These are phyloP conservation scores for Phalaenopsis equestris DNA, from an alignment of 106 monocot genomes.

Conservation along the genomic window DNA sequence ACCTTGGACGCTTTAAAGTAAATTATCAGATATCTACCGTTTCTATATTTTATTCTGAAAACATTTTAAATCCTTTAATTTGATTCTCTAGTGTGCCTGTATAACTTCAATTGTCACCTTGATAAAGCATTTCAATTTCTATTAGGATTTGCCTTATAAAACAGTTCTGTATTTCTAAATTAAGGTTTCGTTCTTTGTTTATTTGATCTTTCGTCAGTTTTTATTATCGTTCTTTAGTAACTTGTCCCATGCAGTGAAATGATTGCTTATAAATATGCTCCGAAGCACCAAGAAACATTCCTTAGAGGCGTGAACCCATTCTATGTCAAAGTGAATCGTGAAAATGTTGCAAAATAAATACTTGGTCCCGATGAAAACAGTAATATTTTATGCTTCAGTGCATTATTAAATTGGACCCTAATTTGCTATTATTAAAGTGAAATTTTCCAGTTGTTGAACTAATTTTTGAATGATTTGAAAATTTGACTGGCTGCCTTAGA, in stretches of 20 bases:
- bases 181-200: background rate
- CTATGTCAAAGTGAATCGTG: background rate
- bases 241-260: background rate
- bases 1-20: constrained; percentile 84
- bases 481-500: too few species aligned
- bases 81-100: constrained; percentile 2
- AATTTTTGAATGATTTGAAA: too few species aligned
- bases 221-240: background rate
- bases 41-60: background rate
- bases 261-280: background rate
- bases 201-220: background rate
- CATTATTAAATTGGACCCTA: too few species aligned
- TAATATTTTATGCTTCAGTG: too few species aligned
- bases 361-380: background rate
- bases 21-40: constrained; percentile 68
- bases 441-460: too few species aligned
- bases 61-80: background rate
- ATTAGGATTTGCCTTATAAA: background rate
- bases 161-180: background rate
- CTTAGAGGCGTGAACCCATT: background rate
- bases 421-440: too few species aligned
- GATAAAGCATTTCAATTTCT: background rate
- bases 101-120: background rate
- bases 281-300: background rate
- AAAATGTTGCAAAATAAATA: background rate